A percentile compares a stretch with the other conserved stretches of the same genome.
Evolutionary conservation across 257 asterid genomes (phyloP).

Genomic region (Solanum tacnaense): DNA sequence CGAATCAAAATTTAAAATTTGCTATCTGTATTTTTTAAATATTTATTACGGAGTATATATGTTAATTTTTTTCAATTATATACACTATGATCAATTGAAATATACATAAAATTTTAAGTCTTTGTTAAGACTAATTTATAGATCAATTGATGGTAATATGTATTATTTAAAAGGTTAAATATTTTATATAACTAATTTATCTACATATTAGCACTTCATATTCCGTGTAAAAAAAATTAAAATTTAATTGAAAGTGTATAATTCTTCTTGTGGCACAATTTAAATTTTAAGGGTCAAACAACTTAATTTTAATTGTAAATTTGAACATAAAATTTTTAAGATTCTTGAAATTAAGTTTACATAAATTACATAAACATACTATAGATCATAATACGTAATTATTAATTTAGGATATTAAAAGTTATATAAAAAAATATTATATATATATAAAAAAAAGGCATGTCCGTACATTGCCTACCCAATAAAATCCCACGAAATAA

Average conservation of each 20-base stretch:
- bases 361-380: no score
- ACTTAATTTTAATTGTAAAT: accelerated
- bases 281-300: no score
- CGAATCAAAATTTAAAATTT: no score
- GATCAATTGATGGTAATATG: not conserved
- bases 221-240: no score
- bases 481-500: not conserved
- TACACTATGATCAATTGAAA: not conserved
- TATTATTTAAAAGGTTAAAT: no score
- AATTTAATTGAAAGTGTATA: no score
- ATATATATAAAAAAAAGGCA: no score
- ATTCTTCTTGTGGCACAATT: not conserved
- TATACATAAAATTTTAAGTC: not conserved
- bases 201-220: not conserved
- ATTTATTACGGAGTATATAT: not conserved
- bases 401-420: no score
- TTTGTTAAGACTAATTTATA: not conserved
- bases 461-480: not conserved
- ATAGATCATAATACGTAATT: no score
- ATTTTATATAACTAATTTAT: no score
- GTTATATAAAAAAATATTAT: no score
- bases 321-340: accelerated
- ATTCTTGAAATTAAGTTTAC: not conserved
- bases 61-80: not conserved
- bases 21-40: no score